These are phyloP conservation scores for Quercus phellos DNA, from an alignment of 331 rosid genomes.

Conservation along the genomic window DNA sequence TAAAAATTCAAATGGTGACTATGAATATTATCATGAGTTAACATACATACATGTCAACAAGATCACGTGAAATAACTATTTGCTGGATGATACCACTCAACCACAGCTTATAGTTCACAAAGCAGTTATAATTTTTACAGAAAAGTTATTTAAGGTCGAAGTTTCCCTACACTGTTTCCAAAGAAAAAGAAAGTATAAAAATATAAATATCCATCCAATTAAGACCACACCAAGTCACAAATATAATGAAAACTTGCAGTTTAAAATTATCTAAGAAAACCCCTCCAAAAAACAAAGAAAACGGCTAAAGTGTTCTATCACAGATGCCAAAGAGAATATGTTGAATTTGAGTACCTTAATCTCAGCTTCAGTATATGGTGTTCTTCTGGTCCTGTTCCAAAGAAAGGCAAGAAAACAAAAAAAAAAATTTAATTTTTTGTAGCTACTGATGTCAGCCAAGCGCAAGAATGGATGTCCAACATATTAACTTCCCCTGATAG, in stretches of 20 bases:
- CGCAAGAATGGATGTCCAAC: conserved; percentile 8
- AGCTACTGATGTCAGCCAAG: neutral
- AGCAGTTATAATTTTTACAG: neutral
- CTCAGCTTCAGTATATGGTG: conserved; percentile 83
- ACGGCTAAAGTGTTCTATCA: neutral
- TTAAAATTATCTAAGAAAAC: neutral
- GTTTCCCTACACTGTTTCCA: neutral
- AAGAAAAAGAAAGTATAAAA: neutral
- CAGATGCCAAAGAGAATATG: neutral
- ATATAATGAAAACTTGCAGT: neutral
- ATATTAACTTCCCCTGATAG: neutral
- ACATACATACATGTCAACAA: neutral
- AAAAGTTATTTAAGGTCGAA: neutral
- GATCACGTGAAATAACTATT: neutral
- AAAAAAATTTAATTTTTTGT: neutral
- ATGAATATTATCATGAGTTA: neutral
- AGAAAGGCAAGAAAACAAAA: conserved; percentile 15
- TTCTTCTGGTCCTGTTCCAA: conserved; percentile 57
- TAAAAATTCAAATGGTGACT: neutral
- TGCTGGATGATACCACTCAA: neutral
- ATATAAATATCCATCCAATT: neutral
- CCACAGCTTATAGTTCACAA: neutral
- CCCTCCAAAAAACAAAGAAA: neutral
- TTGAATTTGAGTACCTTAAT: conserved; percentile 59
- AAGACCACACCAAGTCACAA: neutral